These are phyloP conservation scores for Tulasnella sp. DNA, from an alignment of 768 basidiomycete genomes.

Conservation along the genomic window DNA sequence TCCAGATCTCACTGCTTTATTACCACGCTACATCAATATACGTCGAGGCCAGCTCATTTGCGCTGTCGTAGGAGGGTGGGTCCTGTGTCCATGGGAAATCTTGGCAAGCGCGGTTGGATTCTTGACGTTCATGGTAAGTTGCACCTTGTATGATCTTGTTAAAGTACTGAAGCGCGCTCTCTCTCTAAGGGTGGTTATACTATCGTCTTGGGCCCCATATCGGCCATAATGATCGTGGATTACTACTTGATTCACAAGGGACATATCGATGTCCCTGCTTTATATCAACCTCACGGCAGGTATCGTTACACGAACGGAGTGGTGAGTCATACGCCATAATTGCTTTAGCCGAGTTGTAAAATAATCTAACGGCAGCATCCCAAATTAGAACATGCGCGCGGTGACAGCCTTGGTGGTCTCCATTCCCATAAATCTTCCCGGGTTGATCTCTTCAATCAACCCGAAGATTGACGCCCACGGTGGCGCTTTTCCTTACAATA, in stretches of 20 bases:
- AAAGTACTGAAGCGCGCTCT: neutral
- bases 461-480: conserved; percentile 41
- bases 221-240: conserved; percentile 55
- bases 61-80: conserved; percentile 76
- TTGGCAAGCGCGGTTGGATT: conserved; percentile 55
- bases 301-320: conserved; percentile 70
- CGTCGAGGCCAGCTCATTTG: conserved; percentile 68
- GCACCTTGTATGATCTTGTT: neutral
- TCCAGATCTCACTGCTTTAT: no score
- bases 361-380: neutral
- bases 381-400: conserved; percentile 70
- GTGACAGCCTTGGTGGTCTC: conserved; percentile 54
- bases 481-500: conserved; percentile 46
- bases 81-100: conserved; percentile 79
- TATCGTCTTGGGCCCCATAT: conserved; percentile 77
- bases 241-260: conserved; percentile 69
- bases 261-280: conserved; percentile 68
- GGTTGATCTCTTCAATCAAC: conserved; percentile 66
- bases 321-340: conserved; percentile 32
- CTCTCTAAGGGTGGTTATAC: conserved; percentile 45
- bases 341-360: neutral
- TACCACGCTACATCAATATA: conserved; percentile 58
- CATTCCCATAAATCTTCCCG: conserved; percentile 62
- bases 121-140: conserved; percentile 48
- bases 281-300: conserved; percentile 70